These are phyloP conservation scores for Ammopiptanthus mongolicus DNA, from an alignment of 306 rosid species.

Conservation along the genomic window DNA sequence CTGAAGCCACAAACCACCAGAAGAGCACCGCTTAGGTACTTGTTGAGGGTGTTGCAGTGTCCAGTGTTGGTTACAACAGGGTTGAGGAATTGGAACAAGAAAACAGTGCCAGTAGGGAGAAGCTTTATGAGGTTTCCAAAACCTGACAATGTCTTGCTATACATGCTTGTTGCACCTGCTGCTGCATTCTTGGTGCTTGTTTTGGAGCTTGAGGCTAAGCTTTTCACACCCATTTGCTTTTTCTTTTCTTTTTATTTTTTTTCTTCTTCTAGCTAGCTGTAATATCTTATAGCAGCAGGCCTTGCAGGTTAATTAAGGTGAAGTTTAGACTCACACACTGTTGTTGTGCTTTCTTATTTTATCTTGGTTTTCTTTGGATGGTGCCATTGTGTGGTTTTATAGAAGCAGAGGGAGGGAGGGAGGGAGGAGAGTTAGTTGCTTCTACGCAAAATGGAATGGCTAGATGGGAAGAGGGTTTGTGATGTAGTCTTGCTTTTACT, in stretches of 20 bases:
- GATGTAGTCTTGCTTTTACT: constrained; percentile 22
- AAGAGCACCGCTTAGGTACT: constrained; percentile 39
- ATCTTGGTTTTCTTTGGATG: background rate
- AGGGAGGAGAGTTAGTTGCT: constrained; percentile 16
- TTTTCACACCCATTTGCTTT: background rate
- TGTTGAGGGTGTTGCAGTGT: constrained; percentile 46
- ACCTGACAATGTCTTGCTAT: constrained; percentile 31
- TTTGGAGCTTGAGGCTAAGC: background rate
- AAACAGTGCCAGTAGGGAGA: constrained; percentile 78
- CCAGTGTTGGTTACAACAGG: constrained; percentile 68
- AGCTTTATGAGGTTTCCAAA: constrained; percentile 61
- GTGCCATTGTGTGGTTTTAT: constrained; percentile 4
- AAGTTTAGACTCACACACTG: too few relatives aligned
- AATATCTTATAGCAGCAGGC: background rate
- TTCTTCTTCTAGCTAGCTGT: too few relatives aligned
- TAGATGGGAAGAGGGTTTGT: background rate
- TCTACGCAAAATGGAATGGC: constrained; percentile 29
- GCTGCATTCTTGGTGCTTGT: background rate
- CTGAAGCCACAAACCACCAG: constrained; percentile 44
- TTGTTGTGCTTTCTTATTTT: background rate
- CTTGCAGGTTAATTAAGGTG: background rate
- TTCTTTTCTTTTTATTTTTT: background rate
- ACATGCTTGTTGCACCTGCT: background rate
- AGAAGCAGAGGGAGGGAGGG: background rate
- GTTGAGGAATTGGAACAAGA: constrained; percentile 67